Base-by-base conservation (phyloP, 768 basidiomycete species). In the Kondoa malvinella region DNA sequence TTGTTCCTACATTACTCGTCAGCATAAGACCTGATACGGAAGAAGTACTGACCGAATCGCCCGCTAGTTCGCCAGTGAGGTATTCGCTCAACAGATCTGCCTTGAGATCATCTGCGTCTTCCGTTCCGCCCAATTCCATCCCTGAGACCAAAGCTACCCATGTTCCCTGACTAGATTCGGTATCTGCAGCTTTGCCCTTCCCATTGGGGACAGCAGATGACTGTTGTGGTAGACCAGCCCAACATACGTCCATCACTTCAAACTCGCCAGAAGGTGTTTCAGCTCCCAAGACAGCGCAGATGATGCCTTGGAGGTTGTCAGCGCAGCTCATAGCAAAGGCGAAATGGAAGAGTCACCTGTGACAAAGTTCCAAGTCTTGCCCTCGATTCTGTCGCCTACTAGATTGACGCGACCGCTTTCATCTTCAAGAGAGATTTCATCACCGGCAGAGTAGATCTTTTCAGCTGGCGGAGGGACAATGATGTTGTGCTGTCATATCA, bases 201-300 rank as follows among this genome's bases (percentile, higher is more conserved):
- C 69, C 67, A 27, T 68, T 50, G 12, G 40, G 40, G 8, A 50
- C 40, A 50, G 40, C 26, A 1, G 64, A 50, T 27, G 74, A 73
- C 71, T 88, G 85, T 1, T 86, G 84, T 12, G 94, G 86, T 78
- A 94, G 80, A 0, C 86, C 92, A 1, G 92, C 82, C 73, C 82
- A 87, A 77, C 91, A 92, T 8, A 87, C 77, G 77, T 97, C 94
- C 26, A 88, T 82, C 4, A 92, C 92, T 76, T 96, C 89, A 73
- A 97, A 99, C 70, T 95, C 91, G 3, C 95, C 95, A 33, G 80
- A 81, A 1, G 83, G 80, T 0, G 89, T 95, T 77, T 97, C 95
- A 75, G 88, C 85, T 8, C 95, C 95, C 25, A 99, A 82, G 0
- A 84, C 90, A 27, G 87, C 90, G 67, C 91, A 81, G 72, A 97